Evolutionary conservation across 164 flowering plant species (phyloP).

Genomic region (Sextonia rubra): DNA sequence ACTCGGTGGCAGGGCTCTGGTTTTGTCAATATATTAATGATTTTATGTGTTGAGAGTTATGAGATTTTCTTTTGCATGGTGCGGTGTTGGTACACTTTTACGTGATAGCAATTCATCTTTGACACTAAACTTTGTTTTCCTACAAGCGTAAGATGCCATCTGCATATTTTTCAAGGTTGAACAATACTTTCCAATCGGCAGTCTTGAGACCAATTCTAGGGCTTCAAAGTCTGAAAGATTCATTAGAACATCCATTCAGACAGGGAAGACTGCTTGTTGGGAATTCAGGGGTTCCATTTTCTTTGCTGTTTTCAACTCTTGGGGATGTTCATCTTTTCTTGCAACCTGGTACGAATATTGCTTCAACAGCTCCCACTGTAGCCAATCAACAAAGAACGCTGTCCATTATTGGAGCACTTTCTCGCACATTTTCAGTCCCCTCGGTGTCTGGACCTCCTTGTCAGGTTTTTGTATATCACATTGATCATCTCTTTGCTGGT

Average conservation of each 20-base stretch:
- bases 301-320: conserved; percentile 30
- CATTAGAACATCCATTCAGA: conserved; percentile 35
- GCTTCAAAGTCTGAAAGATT: conserved; percentile 31
- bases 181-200: conserved; percentile 34
- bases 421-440: conserved; percentile 68
- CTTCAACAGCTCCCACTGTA: conserved; percentile 38
- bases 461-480: conserved; percentile 67
- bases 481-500: conserved; percentile 35
- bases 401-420: conserved; percentile 65
- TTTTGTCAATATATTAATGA: neutral
- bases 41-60: conserved; percentile 28
- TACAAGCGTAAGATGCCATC: conserved; percentile 68
- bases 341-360: conserved; percentile 35
- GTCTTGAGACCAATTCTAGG: conserved; percentile 28
- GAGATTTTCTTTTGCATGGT: conserved; percentile 26
- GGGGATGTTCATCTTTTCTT: conserved; percentile 31
- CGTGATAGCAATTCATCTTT: conserved; percentile 13
- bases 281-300: conserved; percentile 35
- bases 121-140: conserved; percentile 17
- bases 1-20: neutral
- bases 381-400: conserved; percentile 39
- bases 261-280: conserved; percentile 52
- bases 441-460: conserved; percentile 77
- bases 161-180: conserved; percentile 40
- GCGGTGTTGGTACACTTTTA: conserved; percentile 10